These are phyloP conservation scores for Zangia roseola DNA, from an alignment of 768 basidiomycete genomes.

Conservation along the genomic window DNA sequence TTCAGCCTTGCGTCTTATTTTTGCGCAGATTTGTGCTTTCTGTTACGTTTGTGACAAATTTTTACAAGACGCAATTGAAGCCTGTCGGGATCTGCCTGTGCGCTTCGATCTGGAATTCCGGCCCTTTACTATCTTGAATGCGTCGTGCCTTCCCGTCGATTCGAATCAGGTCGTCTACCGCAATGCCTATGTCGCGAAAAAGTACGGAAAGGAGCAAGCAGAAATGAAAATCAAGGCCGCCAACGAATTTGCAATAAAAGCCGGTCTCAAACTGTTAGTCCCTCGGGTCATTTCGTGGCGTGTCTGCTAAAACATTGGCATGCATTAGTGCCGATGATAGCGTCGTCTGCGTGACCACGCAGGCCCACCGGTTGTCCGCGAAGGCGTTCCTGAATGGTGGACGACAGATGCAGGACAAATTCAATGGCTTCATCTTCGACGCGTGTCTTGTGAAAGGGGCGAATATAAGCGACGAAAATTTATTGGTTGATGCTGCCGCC, in stretches of 20 bases:
- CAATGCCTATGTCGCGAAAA: conserved; percentile 18
- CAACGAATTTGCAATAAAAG: conserved; percentile 24
- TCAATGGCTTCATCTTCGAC: conserved; percentile 39
- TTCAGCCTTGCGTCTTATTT: not conserved
- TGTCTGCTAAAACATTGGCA: not conserved
- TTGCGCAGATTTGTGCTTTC: conserved; percentile 29
- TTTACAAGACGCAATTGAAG: conserved; percentile 33
- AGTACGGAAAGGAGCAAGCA: conserved; percentile 26
- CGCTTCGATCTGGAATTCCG: conserved; percentile 33
- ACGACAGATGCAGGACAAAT: conserved; percentile 33
- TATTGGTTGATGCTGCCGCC: conserved; percentile 37
- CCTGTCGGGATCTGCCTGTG: conserved; percentile 29
- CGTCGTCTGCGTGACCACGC: conserved; percentile 36
- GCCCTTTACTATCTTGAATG: conserved; percentile 27
- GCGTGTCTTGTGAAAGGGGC: conserved; percentile 37
- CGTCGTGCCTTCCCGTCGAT: not conserved
- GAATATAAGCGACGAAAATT: conserved; percentile 34
- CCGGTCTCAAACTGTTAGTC: conserved; percentile 25
- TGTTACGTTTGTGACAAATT: conserved; percentile 38
- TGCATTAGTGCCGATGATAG: conserved; percentile 35
- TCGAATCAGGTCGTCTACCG: conserved; percentile 12
- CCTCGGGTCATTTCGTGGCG: not conserved
- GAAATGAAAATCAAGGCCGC: conserved; percentile 25
- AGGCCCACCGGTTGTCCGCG: conserved; percentile 43
- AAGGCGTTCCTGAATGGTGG: conserved; percentile 42